These are phyloP conservation scores for Jaenimonas drosophilae DNA, from an alignment of 208 protist species.

Conservation along the genomic window DNA sequence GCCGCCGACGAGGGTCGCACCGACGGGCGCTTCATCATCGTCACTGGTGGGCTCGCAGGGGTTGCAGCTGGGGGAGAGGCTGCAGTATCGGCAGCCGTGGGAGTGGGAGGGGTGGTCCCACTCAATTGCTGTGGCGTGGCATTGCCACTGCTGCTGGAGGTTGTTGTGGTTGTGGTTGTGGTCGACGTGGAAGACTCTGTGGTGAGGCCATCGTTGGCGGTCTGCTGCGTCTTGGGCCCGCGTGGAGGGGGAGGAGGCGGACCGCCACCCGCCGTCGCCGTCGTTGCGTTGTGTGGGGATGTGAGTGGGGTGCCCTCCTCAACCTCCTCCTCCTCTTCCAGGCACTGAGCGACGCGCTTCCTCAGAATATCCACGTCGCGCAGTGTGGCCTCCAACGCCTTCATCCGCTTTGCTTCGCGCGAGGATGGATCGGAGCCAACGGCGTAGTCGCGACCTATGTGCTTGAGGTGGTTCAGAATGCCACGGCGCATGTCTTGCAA, in stretches of 20 bases:
- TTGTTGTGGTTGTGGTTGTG: too few species aligned
- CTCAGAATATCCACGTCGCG: conserved; percentile 6
- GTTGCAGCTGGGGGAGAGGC: neutral
- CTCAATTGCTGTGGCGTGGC: too few species aligned
- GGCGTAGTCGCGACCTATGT: neutral
- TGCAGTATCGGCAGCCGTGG: neutral
- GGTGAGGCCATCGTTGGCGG: neutral
- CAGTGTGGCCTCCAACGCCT: conserved; percentile 4
- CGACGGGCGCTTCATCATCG: neutral
- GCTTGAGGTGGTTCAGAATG: neutral
- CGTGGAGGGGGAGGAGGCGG: neutral
- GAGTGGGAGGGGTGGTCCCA: neutral
- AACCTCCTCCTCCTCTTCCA: conserved; percentile 1
- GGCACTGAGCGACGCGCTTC: neutral
- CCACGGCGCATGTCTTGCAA: neutral
- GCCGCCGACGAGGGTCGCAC: too few species aligned
- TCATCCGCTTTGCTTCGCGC: neutral
- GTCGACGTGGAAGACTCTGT: too few species aligned
- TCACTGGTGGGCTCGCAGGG: neutral
- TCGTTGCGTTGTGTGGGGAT: too few species aligned
- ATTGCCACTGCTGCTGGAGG: too few species aligned
- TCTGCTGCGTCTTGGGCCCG: neutral
- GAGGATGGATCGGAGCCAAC: neutral
- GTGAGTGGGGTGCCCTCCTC: neutral
- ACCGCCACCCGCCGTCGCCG: neutral